Base-by-base conservation (phyloP, 148 eudicot species). In the Rhododendron mucronatum region DNA sequence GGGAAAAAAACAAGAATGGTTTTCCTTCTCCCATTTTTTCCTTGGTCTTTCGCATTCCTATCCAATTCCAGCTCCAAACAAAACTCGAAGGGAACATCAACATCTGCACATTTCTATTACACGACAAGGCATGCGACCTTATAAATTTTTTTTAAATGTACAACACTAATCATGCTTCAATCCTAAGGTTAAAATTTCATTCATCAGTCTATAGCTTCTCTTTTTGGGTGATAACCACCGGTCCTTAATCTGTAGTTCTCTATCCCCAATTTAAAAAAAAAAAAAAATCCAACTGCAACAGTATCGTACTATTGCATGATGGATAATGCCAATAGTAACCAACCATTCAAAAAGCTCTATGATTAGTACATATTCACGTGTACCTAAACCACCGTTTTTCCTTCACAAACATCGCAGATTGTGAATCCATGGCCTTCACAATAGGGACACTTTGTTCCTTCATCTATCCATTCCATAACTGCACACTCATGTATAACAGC, bases 401-500 rank as follows among this genome's bases (percentile, higher is more conserved):
- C 98, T 41, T 86, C 84, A 85, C 99, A 96, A 8, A 91, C 85
- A 84, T 96, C 99, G 57, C 99, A 97, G 10, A 69, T 84, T 71
- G 84, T 90, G 87, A 85, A 91, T 69, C 99, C 99, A 59, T 84
- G 89, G 84, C 99, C 99, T 86, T 92, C 95, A 88, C 99, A 97
- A 80, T 97, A 97, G 13, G 98, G 96, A 78, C 99, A 97, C 77
- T 93, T 94, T 14, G 92, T 75, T 89, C 90, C 96, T 83, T 93
- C 99, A 73, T 91, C 98, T 79, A 92, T 92, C 99, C 99, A 97
- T 84, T 97, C 99, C 92, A 94, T 2, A 89, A 97, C 99, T 97
- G 98, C 93, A 92, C 65, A 91, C 65, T 63, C 48, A 57, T 84
- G 78, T 39, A 65, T 61, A 73, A 88, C 87, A 73, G 78, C 50